Base-by-base conservation (phyloP, 2,329 filamentous ascomycete species). In the Exophiala oligosperma region DNA sequence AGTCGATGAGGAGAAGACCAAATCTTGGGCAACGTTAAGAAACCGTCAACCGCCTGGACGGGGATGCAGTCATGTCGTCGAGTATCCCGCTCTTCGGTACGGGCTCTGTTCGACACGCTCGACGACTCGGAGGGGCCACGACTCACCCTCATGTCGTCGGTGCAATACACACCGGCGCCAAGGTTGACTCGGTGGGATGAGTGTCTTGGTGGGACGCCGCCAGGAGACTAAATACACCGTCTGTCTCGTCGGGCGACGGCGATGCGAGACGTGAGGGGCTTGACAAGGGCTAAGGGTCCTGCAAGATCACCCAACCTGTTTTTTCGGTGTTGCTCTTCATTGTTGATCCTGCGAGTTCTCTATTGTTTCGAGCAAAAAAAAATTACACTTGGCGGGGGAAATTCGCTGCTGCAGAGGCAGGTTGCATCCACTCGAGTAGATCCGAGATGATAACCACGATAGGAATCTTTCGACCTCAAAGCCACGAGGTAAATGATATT, bases 1-100 rank as follows among this genome's bases (percentile, higher is more conserved):
- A 23, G 4, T 35, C 32, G 74, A 58, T 4, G 32, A 37, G 4
- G 26, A 32, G 21, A 97, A 85, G 67, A 96, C 89, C 66, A 97
- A 82, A 78, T 94, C 91, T 70, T 91, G 89, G 24, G 93, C 92
- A 71, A 93, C 91, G 70, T 84, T 82, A 56, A 92, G 93, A 79
- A 97, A 96, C 61, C 86, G 81, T 53, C 86, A 77, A 63, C 96
- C 84, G 71, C 93, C 65, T 91, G 88, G 74, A 97, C 97, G 56
- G 93, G 91, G 56, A 93, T 90, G 79, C 97, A 99, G 81, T 99
- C 93, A 81, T 97, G 94, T 78, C 97, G 93, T 69, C 94, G 84
- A 55, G 90, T 84, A 71, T 92, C 91, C 76, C 96, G 91, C 73
- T 88, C 88, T 74, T 87, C 89, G 17, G 67, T 97, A 84, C 69